A percentile compares a stretch with the other conserved stretches of the same genome.
Evolutionary conservation across 306 rosid genomes (phyloP).

Genomic region (Cicer yamashitae): DNA sequence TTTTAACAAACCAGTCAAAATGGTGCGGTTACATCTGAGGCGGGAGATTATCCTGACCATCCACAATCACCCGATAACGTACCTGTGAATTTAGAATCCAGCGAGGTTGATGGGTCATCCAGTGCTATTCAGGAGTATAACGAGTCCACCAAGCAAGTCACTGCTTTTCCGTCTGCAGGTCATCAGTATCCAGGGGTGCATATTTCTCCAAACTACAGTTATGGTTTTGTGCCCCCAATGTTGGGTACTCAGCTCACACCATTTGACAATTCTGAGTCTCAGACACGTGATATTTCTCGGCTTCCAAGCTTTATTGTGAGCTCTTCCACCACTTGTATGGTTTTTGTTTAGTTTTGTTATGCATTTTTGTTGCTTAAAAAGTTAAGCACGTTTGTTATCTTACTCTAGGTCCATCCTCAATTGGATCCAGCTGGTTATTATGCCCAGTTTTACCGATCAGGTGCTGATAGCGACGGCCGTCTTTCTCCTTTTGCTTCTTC

Average conservation of each 20-base stretch:
- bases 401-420: constrained; percentile 75
- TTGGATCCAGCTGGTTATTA: constrained; percentile 83
- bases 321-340: constrained; percentile 23
- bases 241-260: constrained; percentile 76
- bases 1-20: constrained; percentile 62
- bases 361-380: constrained; percentile 39
- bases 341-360: constrained; percentile 32
- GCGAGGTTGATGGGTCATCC: constrained; percentile 72
- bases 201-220: constrained; percentile 68
- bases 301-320: constrained; percentile 86
- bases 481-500: constrained; percentile 84
- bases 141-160: constrained; percentile 76
- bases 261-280: constrained; percentile 83
- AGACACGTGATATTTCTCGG: constrained; percentile 74
- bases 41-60: constrained; percentile 70
- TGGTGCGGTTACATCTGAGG: constrained; percentile 58
- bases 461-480: constrained; percentile 82
- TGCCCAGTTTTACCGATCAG: constrained; percentile 86
- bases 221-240: constrained; percentile 80
- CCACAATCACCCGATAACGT: constrained; percentile 63
- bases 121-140: constrained; percentile 63
- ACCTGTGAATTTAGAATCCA: constrained; percentile 64
- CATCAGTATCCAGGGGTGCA: constrained; percentile 69
- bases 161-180: constrained; percentile 71
- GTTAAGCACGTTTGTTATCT: constrained; percentile 38